Base-by-base conservation (phyloP, 2,329 filamentous ascomycete species). In the Colletotrichum musae region DNA sequence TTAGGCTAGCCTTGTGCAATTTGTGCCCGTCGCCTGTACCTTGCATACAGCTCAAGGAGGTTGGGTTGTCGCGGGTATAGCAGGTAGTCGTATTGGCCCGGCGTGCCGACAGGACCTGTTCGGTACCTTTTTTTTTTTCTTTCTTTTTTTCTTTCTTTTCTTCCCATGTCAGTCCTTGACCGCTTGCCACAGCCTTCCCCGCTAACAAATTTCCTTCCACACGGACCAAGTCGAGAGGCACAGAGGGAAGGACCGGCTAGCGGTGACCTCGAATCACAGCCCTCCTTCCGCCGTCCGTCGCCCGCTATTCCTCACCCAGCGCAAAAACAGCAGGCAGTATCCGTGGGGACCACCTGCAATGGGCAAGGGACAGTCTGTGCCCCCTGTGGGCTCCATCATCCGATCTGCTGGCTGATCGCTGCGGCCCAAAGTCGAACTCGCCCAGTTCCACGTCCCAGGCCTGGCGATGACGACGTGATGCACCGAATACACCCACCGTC, bases 351-450 rank as follows among this genome's bases (percentile, higher is more conserved):
- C 32, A 10, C 32, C 32, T 36, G 66, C 66, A 56, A 66, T 28
- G 56, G 56, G 54, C 65, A 64, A 50, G 60, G 47, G 48, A 64
- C 65, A 64, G 48, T 68, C 65, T 68, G 65, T 64, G 65, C 61
- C 60, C 60, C 32, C 47, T 18, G 47, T 69, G 66, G 66, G 65
- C 66, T 59, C 62, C 56, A 51, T 66, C 66, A 56, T 69, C 66
- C 66, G 66, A 69, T 69, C 66, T 69, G 66, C 62, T 69, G 43
- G 66, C 54, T 69, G 48, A 69, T 69, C 66, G 51, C 60, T 68
- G 41, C 53, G 60, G 65, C 48, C 60, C 54, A 64, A 36, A 52
- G 36, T 57, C 36, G 39, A 39, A 28, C 45, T 36, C 32, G 32
- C 32, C 59, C 52, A 41, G 59, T 54, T 26, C 45, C 53, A 59